Conservation (phyloP, 441 rosid genomes). For the Pelargonium citronellum region DNA sequence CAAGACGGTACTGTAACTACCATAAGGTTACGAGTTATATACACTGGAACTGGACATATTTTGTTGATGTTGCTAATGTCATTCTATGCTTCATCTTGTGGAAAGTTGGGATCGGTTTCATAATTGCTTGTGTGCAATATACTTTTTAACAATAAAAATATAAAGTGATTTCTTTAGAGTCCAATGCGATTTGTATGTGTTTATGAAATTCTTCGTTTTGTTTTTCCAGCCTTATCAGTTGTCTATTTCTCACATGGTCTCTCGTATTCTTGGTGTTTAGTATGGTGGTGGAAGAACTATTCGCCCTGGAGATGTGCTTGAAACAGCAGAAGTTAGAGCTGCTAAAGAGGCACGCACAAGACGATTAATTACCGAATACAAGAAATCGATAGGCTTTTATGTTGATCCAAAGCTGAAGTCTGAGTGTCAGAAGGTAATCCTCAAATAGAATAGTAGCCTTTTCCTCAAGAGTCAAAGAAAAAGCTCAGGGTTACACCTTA, state of each 20-base stretch:
- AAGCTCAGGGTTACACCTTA: too few species aligned
- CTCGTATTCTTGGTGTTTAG: conserved; percentile 28
- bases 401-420: conserved; percentile 66
- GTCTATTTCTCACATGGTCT: conserved; percentile 17
- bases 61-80: too few species aligned
- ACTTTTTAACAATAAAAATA: too few species aligned
- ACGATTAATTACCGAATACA: conserved; percentile 59
- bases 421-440: conserved; percentile 70
- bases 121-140: too few species aligned
- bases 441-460: too few species aligned
- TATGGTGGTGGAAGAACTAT: conserved; percentile 84
- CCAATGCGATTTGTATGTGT: too few species aligned
- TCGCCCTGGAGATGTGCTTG: conserved; percentile 68
- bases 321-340: conserved; percentile 65
- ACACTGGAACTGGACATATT: too few species aligned
- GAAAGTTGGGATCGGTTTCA: too few species aligned
- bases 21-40: not conserved
- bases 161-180: too few species aligned
- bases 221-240: not conserved
- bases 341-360: conserved; percentile 61
- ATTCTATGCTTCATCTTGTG: too few species aligned
- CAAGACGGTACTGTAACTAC: conserved; percentile 42
- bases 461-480: too few species aligned
- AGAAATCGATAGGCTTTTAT: conserved; percentile 50
- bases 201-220: too few species aligned